These are phyloP conservation scores for Drosera spatulata DNA, from an alignment of 179 eudicot genomes.

Conservation along the genomic window DNA sequence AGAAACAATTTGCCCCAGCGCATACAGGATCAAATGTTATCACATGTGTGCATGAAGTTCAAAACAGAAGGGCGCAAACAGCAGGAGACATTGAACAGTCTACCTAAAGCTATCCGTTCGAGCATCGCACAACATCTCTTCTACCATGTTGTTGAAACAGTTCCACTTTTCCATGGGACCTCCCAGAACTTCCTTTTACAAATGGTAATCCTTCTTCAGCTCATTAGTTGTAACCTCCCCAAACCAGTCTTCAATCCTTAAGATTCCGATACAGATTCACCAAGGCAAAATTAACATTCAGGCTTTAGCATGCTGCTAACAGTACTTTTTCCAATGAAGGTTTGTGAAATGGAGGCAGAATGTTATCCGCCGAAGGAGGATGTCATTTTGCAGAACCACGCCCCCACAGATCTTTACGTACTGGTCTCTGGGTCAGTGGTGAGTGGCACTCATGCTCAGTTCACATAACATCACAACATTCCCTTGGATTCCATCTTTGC, in stretches of 20 bases:
- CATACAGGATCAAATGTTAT: constrained; percentile 62
- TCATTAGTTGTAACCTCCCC: no score
- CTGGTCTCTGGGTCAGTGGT: constrained; percentile 80
- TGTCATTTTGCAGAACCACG: constrained; percentile 64
- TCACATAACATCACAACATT: neutral
- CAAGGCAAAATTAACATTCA: neutral
- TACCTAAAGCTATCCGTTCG: constrained; percentile 82
- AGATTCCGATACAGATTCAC: neutral
- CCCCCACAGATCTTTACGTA: constrained; percentile 62
- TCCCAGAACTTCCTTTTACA: constrained; percentile 67
- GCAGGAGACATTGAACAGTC: constrained; percentile 55
- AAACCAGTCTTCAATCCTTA: neutral
- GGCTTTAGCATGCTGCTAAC: neutral
- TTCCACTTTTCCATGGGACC: constrained; percentile 62
- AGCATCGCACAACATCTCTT: constrained; percentile 66
- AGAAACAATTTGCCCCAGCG: constrained; percentile 63
- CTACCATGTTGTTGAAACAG: constrained; percentile 50
- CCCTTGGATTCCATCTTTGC: neutral
- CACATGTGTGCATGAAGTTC: constrained; percentile 82
- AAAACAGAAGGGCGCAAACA: constrained; percentile 80
- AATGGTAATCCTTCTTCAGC: constrained; percentile 34
- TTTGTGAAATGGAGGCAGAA: constrained; percentile 75
- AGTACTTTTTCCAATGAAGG: constrained; percentile 21
- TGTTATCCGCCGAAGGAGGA: constrained; percentile 81
- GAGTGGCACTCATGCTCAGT: constrained; percentile 9